A percentile compares a stretch with the other conserved stretches of the same genome.
Conservation (phyloP, 2,329 filamentous ascomycete genomes). For the Arthrocladium fulminans region DNA sequence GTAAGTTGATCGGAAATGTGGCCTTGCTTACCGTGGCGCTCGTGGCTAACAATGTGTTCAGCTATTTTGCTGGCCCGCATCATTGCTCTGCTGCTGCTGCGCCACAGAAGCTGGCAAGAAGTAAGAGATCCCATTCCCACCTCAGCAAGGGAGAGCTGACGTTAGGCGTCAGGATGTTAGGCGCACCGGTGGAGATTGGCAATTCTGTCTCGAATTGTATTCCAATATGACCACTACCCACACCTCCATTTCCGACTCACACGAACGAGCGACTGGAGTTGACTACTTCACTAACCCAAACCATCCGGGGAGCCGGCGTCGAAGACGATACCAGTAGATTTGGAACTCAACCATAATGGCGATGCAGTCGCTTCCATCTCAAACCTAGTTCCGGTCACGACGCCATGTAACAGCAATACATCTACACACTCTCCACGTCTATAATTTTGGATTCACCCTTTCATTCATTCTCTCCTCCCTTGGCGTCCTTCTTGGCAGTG, state of each 20-base stretch:
- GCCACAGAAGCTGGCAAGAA: conserved; percentile 45
- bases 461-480: conserved; percentile 51
- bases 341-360: no score
- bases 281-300: not conserved
- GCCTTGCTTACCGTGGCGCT: not conserved
- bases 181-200: conserved; percentile 4
- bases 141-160: not conserved
- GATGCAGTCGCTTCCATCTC: not conserved
- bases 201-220: conserved; percentile 7
- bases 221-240: not conserved
- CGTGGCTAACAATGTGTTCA: conserved; percentile 21
- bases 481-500: conserved; percentile 43
- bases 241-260: not conserved
- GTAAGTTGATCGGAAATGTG: conserved; percentile 30
- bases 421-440: not conserved
- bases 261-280: not conserved
- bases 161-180: not conserved
- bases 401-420: not conserved
- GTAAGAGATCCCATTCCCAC: conserved; percentile 29
- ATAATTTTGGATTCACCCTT: conserved; percentile 56
- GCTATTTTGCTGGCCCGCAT: conserved; percentile 48
- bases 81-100: conserved; percentile 49
- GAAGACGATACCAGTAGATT: no score
- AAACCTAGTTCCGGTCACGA: not conserved
- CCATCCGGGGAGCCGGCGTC: no score